Evolutionary conservation across 2,329 filamentous ascomycete genomes (phyloP), one percentile per base, ranked within the genome.

Genomic region (Saccharata proteae): DNA sequence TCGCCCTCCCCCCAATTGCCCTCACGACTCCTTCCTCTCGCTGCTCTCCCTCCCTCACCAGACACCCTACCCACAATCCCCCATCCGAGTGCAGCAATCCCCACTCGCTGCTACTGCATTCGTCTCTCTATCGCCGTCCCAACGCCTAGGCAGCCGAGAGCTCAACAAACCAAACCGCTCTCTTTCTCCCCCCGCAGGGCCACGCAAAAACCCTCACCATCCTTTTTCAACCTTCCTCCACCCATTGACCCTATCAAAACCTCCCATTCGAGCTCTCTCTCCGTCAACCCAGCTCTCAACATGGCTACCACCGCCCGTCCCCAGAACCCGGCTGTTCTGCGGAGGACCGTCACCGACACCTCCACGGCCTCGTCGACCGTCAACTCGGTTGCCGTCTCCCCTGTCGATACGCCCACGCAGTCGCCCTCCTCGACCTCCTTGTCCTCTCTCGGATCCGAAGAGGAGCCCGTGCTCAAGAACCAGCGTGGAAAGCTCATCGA

Each of bases 371-470:
- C 61, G 19, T 75, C 72, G 13, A 52, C 62, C 23, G 57, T 60
- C 41, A 69, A 60, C 49, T 75, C 71, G 4, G 57, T 59, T 37
- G 59, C 62, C 22, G 60, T 58, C 37, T 74, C 72, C 15, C 72
- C 72, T 20, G 52, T 62, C 39, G 71, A 74, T 43, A 74, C 71
- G 37, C 73, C 73, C 28, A 62, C 61, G 30, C 65, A 65, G 24
- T 78, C 86, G 16, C 66, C 71, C 27, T 96, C 90, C 6, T 82
- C 81, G 22, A 93, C 88, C 3, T 96, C 90, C 3, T 71, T 96
- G 40, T 94, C 88, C 8, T 96, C 90, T 16, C 68, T 96, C 54
- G 77, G 74, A 35, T 86, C 81, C 8, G 69, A 74, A 34, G 65
- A 71, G 26, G 71, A 68, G 34, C 23, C 19, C 10, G 39, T 52